phyloP scores from a whole-genome alignment of 1,284 basidiomycete genomes.

The Leccinum fallax region DNA sequence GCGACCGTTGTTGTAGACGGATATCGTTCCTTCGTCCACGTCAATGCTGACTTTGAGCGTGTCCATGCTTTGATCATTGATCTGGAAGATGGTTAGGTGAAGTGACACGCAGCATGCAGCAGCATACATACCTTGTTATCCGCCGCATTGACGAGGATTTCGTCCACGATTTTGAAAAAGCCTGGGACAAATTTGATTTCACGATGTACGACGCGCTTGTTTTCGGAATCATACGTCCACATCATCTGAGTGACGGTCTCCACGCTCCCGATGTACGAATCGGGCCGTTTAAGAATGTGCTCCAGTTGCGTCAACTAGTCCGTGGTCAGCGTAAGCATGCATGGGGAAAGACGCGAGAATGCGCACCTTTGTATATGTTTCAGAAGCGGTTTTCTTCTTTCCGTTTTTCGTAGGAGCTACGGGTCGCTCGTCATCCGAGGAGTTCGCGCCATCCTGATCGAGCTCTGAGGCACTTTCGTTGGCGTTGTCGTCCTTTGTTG shows the following conservation, averaged over 20 bases:
- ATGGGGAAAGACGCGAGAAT: not conserved
- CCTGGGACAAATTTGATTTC: conserved; percentile 95
- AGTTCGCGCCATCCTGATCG: conserved; percentile 44
- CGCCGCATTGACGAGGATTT: conserved; percentile 98
- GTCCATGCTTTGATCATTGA: conserved; percentile 90
- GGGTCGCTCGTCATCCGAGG: conserved; percentile 39
- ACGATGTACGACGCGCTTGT: conserved; percentile 78
- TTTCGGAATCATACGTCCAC: conserved; percentile 88
- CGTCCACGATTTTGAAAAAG: conserved; percentile 99
- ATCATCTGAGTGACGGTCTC: conserved; percentile 83
- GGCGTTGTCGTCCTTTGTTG: conserved; percentile 62
- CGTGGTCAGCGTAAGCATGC: conserved; percentile 7
- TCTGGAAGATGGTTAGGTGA: conserved; percentile 48
- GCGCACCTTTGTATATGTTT: conserved; percentile 89
- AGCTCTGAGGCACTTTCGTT: conserved; percentile 45
- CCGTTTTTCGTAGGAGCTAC: conserved; percentile 38
- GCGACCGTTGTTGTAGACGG: conserved; percentile 93
- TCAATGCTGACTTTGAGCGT: conserved; percentile 88
- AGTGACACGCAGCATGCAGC: not conserved
- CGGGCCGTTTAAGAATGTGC: conserved; percentile 95
- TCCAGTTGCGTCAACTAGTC: conserved; percentile 91
- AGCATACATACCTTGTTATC: conserved; percentile 86
- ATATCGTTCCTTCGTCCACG: conserved; percentile 83
- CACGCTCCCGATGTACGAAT: conserved; percentile 97
- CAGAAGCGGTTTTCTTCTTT: conserved; percentile 87